Evolutionary conservation across 139 green algal genomes (phyloP).

Genomic region (Tetradesmus lagerheimii): DNA sequence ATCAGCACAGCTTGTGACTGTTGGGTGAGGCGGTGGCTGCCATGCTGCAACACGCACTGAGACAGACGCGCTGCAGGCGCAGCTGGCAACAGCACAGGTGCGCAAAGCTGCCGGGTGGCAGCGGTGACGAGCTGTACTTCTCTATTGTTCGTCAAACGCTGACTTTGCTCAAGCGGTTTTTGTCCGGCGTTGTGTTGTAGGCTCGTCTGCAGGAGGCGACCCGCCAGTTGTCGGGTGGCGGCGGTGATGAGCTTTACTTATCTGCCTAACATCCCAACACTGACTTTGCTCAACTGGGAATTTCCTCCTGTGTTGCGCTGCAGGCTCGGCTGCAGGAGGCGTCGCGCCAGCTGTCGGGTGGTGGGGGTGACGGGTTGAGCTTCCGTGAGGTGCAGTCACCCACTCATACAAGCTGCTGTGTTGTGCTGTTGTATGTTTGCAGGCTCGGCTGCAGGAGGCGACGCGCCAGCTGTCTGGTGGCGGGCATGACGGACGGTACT

Average conservation of each 20-base stretch:
- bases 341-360: background rate
- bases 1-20: too few relatives aligned
- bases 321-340: slow-evolving; percentile 16
- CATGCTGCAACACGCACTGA: slow-evolving; percentile 8
- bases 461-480: background rate
- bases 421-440: too few relatives aligned
- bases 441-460: slow-evolving; percentile 11
- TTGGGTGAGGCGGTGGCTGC: too few relatives aligned
- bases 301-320: background rate
- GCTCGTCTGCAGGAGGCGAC: slow-evolving; percentile 3
- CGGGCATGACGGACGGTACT: background rate
- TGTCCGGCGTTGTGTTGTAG: background rate
- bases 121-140: background rate
- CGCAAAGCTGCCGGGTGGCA: background rate
- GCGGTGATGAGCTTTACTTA: background rate
- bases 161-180: too few relatives aligned
- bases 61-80: slow-evolving; percentile 34
- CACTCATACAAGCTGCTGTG: too few relatives aligned
- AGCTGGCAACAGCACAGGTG: slow-evolving; percentile 42
- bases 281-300: too few relatives aligned
- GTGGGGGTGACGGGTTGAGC: background rate
- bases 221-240: background rate
- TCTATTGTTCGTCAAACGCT: too few relatives aligned
- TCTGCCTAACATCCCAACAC: too few relatives aligned
- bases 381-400: too few relatives aligned